These are phyloP conservation scores for Cutaneotrichosporon sp. DNA, from an alignment of 1,284 basidiomycete genomes.

Conservation along the genomic window DNA sequence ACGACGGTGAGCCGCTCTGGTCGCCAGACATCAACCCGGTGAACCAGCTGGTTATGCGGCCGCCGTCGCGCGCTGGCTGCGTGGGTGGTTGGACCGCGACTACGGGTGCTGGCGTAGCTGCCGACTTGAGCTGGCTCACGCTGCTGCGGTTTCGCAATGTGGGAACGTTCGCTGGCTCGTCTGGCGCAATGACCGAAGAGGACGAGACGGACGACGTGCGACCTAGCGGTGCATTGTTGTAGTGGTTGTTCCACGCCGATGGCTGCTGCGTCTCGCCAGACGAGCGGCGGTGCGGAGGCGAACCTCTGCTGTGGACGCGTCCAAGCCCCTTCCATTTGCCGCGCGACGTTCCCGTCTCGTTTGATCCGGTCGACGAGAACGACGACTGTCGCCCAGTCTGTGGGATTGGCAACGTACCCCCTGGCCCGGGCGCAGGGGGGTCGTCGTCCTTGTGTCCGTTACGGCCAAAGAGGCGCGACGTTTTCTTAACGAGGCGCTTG, in stretches of 20 bases:
- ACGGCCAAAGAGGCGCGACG: conserved; percentile 35
- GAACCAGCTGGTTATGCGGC: conserved; percentile 43
- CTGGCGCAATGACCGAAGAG: too few relatives aligned
- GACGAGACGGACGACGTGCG: conserved; percentile 28
- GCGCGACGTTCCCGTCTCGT: conserved; percentile 15
- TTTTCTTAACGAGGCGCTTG: conserved; percentile 40
- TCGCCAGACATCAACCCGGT: conserved; percentile 31
- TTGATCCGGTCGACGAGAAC: conserved; percentile 32
- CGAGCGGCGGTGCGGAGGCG: conserved; percentile 2
- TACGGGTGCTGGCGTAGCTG: not conserved
- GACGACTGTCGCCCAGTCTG: conserved; percentile 31
- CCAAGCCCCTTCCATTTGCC: conserved; percentile 14
- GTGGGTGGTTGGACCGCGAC: conserved; percentile 13
- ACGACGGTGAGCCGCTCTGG: conserved; percentile 3
- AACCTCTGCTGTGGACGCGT: conserved; percentile 17
- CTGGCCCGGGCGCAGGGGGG: conserved; percentile 1
- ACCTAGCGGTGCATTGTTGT: conserved; percentile 6
- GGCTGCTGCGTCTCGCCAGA: conserved; percentile 15
- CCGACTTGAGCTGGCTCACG: conserved; percentile 15
- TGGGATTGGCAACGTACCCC: conserved; percentile 8
- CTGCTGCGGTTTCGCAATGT: conserved; percentile 13
- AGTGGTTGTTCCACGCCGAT: conserved; percentile 19
- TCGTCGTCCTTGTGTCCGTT: conserved; percentile 5
- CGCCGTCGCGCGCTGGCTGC: conserved; percentile 15
- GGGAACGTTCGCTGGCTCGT: too few relatives aligned